Evolutionary conservation across 2,329 filamentous ascomycete species (phyloP).

Genomic region (Sporothrix pallida): DNA sequence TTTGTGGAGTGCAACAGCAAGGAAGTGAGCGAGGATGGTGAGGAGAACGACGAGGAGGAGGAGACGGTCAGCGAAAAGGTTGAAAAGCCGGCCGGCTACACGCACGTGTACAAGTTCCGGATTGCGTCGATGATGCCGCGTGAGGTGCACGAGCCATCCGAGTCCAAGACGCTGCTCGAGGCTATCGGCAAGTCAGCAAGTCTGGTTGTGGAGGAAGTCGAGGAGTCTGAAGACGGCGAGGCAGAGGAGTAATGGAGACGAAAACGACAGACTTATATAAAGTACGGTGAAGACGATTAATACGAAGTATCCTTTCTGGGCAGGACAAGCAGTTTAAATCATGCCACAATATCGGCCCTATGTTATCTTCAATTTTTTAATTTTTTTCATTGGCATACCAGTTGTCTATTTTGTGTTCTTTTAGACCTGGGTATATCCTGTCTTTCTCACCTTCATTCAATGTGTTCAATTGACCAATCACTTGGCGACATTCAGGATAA

Average conservation of each 20-base stretch:
- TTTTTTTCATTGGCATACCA: neutral
- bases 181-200: conserved; percentile 84
- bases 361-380: neutral
- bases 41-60: conserved; percentile 41
- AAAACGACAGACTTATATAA: neutral
- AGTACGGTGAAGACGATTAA: neutral
- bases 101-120: conserved; percentile 82
- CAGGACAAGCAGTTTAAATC: neutral
- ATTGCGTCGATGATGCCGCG: conserved; percentile 87
- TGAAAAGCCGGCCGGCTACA: conserved; percentile 72
- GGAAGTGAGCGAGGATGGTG: conserved; percentile 49
- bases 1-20: conserved; percentile 91
- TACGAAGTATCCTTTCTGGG: neutral
- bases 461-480: neutral
- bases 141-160: conserved; percentile 74
- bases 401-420: neutral
- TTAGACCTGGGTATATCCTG: neutral
- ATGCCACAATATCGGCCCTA: neutral
- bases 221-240: conserved; percentile 29
- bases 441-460: neutral
- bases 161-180: conserved; percentile 69
- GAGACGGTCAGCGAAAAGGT: conserved; percentile 18
- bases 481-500: neutral
- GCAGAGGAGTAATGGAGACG: neutral
- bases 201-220: conserved; percentile 77